Conservation (phyloP, 2,329 filamentous ascomycete species). For the Alternaria sp. region DNA sequence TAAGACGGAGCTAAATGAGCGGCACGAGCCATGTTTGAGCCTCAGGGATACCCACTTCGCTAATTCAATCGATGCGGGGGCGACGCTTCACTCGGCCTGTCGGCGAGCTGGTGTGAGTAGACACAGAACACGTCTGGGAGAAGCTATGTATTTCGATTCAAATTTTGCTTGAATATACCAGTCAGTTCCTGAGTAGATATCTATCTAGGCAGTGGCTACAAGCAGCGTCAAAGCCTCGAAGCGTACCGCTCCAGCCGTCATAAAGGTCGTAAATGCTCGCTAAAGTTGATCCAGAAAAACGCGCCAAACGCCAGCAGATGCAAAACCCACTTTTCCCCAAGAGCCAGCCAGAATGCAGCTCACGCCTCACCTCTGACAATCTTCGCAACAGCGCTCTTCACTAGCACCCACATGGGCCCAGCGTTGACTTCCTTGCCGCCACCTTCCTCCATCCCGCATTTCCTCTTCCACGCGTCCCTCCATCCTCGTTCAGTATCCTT, state of each 20-base stretch:
- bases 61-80: background rate
- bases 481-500: constrained; percentile 32
- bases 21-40: constrained; percentile 20
- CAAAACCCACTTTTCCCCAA: background rate
- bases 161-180: background rate
- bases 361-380: constrained; percentile 38
- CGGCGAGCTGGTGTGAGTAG: constrained; percentile 1
- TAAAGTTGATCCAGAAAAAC: constrained; percentile 5
- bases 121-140: background rate
- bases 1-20: constrained; percentile 36
- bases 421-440: constrained; percentile 34
- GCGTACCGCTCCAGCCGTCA: constrained; percentile 7
- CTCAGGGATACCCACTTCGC: constrained; percentile 14
- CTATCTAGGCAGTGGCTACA: background rate
- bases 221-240: background rate
- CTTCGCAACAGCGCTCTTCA: constrained; percentile 35
- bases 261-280: constrained; percentile 7
- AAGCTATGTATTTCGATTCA: background rate
- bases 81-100: constrained; percentile 2
- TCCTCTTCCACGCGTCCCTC: constrained; percentile 37
- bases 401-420: constrained; percentile 40
- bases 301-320: constrained; percentile 11
- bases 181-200: background rate
- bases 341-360: constrained; percentile 7
- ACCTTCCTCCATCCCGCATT: constrained; percentile 32